phyloP scores from a whole-genome alignment of 495 filamentous ascomycete genomes.

The Parachaetomium inaequale region DNA sequence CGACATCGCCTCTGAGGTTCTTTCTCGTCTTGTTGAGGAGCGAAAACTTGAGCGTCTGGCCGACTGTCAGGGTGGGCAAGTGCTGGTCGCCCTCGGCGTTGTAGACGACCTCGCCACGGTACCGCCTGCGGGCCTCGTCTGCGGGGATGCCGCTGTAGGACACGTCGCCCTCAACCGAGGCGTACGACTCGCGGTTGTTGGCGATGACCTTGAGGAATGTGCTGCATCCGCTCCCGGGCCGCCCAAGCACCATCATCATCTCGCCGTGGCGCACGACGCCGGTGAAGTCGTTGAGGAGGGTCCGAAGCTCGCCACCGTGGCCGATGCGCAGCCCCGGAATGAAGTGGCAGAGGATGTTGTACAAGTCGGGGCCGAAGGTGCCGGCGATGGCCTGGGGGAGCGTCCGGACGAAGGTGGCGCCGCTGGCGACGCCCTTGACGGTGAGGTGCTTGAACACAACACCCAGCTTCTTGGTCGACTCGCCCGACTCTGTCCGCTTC shows the following conservation, averaged over 20 bases:
- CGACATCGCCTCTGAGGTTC: slow-evolving; percentile 61
- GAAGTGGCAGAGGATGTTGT: slow-evolving; percentile 60
- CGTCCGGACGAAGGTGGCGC: slow-evolving; percentile 66
- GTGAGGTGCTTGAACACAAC: slow-evolving; percentile 78
- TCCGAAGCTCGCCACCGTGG: slow-evolving; percentile 42
- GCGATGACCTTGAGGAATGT: slow-evolving; percentile 76
- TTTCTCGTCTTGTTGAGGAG: slow-evolving; percentile 81
- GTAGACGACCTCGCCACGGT: slow-evolving; percentile 78
- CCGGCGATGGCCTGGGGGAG: slow-evolving; percentile 75
- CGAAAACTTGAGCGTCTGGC: slow-evolving; percentile 79
- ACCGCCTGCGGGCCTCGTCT: slow-evolving; percentile 62
- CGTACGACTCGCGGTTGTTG: slow-evolving; percentile 64
- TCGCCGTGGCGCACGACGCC: slow-evolving; percentile 72
- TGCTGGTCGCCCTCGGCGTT: slow-evolving; percentile 81
- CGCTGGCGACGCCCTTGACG: slow-evolving; percentile 67
- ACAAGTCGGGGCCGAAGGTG: slow-evolving; percentile 81
- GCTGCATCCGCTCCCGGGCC: slow-evolving; percentile 75
- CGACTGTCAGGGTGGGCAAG: slow-evolving; percentile 71
- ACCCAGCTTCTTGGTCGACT: slow-evolving; percentile 77
- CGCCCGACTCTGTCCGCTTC: slow-evolving; percentile 61
- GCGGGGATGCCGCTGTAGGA: slow-evolving; percentile 74
- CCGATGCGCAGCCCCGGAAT: slow-evolving; percentile 60
- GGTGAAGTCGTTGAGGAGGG: slow-evolving; percentile 70
- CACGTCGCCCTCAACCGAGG: slow-evolving; percentile 66
- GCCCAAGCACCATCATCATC: slow-evolving; percentile 81